These are phyloP conservation scores for Parastagonospora nodorum DNA, from an alignment of 2,329 filamentous ascomycete species.

Conservation along the genomic window DNA sequence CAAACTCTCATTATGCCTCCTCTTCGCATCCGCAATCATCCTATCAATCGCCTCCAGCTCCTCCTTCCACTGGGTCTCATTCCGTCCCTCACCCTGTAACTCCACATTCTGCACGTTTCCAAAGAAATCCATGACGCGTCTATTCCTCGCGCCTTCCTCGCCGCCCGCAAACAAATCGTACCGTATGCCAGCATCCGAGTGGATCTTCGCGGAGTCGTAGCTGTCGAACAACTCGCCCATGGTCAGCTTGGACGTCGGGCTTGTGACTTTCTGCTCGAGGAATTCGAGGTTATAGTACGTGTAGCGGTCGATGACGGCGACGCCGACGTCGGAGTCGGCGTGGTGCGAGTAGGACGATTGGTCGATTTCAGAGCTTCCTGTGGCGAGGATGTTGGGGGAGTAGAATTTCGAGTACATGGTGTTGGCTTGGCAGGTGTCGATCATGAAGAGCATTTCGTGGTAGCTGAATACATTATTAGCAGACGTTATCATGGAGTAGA, in stretches of 20 bases:
- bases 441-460: conserved; percentile 99
- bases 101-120: conserved; percentile 98
- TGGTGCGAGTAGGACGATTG: conserved; percentile 98
- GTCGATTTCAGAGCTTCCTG: conserved; percentile 93
- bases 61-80: conserved; percentile 59
- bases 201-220: conserved; percentile 93
- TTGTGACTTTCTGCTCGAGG: conserved; percentile 85
- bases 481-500: background rate
- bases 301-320: conserved; percentile 97
- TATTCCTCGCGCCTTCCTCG: conserved; percentile 74
- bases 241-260: conserved; percentile 84
- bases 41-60: conserved; percentile 75
- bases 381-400: conserved; percentile 96
- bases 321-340: conserved; percentile 95
- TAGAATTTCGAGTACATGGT: conserved; percentile 99
- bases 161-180: conserved; percentile 95
- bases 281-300: conserved; percentile 99
- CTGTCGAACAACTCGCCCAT: conserved; percentile 94
- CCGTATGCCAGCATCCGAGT: conserved; percentile 86
- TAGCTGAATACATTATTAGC: conserved; percentile 61
- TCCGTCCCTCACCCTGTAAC: conserved; percentile 64
- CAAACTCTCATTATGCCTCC: conserved; percentile 42
- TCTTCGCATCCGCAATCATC: conserved; percentile 61
- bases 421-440: conserved; percentile 98
- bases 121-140: conserved; percentile 94